phyloP scores from a whole-genome alignment of 768 basidiomycete species.

The Pisolithus marmoratus region DNA sequence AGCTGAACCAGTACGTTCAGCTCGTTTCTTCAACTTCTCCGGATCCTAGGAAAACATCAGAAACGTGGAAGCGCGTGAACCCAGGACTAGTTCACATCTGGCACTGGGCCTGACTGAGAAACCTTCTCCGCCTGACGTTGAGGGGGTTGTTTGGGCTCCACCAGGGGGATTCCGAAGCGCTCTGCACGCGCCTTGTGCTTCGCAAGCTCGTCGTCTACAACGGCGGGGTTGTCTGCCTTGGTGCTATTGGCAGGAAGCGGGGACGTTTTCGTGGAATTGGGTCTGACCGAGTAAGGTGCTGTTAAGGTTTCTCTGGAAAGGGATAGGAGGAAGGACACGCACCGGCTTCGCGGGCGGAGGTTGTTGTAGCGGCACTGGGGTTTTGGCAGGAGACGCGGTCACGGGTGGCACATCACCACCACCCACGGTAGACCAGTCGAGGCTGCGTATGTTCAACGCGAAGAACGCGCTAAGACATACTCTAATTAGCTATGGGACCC shows the following conservation, averaged over 20 bases:
- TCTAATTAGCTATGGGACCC: conserved; percentile 21
- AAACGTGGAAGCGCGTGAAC: neutral
- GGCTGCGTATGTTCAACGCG: conserved; percentile 21
- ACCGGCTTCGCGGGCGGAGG: conserved; percentile 1
- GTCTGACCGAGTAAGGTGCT: neutral
- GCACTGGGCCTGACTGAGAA: neutral
- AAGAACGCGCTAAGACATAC: conserved; percentile 13
- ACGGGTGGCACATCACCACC: conserved; percentile 8
- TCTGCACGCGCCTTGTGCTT: conserved; percentile 57
- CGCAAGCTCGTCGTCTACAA: conserved; percentile 45
- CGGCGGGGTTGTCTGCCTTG: conserved; percentile 1
- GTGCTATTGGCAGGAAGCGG: neutral
- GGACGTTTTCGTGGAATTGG: neutral
- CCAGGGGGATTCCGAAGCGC: conserved; percentile 65
- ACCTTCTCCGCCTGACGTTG: conserved; percentile 15
- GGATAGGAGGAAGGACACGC: neutral
- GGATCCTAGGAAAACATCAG: conserved; percentile 32
- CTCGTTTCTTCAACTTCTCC: conserved; percentile 47
- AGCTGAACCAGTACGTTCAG: conserved; percentile 47
- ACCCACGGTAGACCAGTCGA: conserved; percentile 40
- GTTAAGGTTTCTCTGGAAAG: too few relatives aligned
- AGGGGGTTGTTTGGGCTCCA: conserved; percentile 34
- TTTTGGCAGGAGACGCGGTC: neutral
- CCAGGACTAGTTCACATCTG: neutral
- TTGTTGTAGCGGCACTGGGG: conserved; percentile 3